A percentile compares a stretch with the other conserved stretches of the same genome.
Conservation (phyloP, 768 basidiomycete genomes). For the Pleurotus ostreatus region DNA sequence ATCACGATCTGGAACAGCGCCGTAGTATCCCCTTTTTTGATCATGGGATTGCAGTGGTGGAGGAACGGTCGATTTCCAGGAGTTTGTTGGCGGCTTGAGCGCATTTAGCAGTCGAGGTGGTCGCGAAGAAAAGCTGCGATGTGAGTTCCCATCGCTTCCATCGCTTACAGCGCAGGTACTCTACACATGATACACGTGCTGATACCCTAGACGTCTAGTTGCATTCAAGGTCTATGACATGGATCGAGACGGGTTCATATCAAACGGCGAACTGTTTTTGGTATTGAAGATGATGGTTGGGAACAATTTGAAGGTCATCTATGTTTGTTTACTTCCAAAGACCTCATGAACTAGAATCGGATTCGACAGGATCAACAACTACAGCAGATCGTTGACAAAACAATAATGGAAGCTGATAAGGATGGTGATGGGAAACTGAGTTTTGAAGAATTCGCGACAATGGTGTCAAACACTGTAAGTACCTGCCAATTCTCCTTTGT, state of each 20-base stretch:
- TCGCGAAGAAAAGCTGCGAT: slow-evolving; percentile 93
- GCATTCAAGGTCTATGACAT: slow-evolving; percentile 99
- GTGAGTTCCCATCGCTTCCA: slow-evolving; percentile 41
- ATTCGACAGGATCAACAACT: slow-evolving; percentile 84
- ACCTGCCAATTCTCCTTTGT: not conserved
- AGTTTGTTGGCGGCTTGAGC: slow-evolving; percentile 96
- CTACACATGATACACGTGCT: not conserved
- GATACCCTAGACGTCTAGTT: slow-evolving; percentile 44
- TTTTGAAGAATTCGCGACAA: slow-evolving; percentile 95
- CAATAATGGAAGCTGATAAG: slow-evolving; percentile 99
- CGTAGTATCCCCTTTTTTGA: not conserved
- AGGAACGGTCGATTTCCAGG: slow-evolving; percentile 98
- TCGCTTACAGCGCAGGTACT: slow-evolving; percentile 2
- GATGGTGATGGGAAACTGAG: slow-evolving; percentile 96
- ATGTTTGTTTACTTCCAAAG: not conserved
- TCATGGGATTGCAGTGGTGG: slow-evolving; percentile 66
- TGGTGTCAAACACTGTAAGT: slow-evolving; percentile 94
- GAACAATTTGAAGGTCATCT: slow-evolving; percentile 87
- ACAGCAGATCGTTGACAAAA: slow-evolving; percentile 99
- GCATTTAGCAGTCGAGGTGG: slow-evolving; percentile 97
- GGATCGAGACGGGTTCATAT: slow-evolving; percentile 95
- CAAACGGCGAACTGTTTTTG: slow-evolving; percentile 96
- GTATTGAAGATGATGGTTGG: slow-evolving; percentile 99
- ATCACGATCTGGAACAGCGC: slow-evolving; percentile 3
- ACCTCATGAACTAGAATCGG: not conserved